A percentile compares a stretch with the other conserved stretches of the same genome.
phyloP scores from a whole-genome alignment of 352 stramenopile genomes.

The Phytophthora pisi region DNA sequence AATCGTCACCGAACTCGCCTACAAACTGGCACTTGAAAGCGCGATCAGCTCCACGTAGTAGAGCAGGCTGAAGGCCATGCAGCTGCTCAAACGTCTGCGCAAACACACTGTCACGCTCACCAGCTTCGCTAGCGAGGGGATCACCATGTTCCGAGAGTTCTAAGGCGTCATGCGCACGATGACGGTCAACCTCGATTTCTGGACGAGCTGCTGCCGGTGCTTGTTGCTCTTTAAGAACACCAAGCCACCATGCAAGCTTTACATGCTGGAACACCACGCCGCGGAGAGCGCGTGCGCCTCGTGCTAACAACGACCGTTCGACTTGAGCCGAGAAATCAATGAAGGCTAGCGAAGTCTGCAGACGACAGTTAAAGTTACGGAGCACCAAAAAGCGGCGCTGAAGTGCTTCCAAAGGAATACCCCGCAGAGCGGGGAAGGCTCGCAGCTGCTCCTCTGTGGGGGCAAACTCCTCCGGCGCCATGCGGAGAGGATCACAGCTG shows the following conservation, averaged over 20 bases:
- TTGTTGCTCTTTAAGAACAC: conserved; percentile 87
- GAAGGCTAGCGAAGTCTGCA: conserved; percentile 87
- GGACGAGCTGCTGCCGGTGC: conserved; percentile 75
- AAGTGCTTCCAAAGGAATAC: conserved; percentile 56
- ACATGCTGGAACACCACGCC: conserved; percentile 88
- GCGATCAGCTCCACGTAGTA: conserved; percentile 82
- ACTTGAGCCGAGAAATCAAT: conserved; percentile 83
- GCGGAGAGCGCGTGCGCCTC: conserved; percentile 60
- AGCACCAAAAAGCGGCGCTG: conserved; percentile 86
- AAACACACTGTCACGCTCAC: conserved; percentile 82
- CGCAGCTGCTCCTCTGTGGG: conserved; percentile 71
- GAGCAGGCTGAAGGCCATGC: conserved; percentile 82
- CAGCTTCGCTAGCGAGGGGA: conserved; percentile 33
- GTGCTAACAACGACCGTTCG: conserved; percentile 63
- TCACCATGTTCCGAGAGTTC: conserved; percentile 47
- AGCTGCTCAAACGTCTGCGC: conserved; percentile 88
- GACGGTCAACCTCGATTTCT: conserved; percentile 88
- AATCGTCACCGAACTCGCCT: conserved; percentile 91
- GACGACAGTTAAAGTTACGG: conserved; percentile 87
- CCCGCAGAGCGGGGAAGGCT: conserved; percentile 49
- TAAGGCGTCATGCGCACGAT: conserved; percentile 69
- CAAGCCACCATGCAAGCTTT: conserved; percentile 90
- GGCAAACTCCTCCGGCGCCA: conserved; percentile 81
- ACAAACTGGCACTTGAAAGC: conserved; percentile 94
- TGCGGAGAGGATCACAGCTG: conserved; percentile 84